phyloP scores from a whole-genome alignment of 2,329 filamentous ascomycete species.

The Neopestalotiopsis sp. region DNA sequence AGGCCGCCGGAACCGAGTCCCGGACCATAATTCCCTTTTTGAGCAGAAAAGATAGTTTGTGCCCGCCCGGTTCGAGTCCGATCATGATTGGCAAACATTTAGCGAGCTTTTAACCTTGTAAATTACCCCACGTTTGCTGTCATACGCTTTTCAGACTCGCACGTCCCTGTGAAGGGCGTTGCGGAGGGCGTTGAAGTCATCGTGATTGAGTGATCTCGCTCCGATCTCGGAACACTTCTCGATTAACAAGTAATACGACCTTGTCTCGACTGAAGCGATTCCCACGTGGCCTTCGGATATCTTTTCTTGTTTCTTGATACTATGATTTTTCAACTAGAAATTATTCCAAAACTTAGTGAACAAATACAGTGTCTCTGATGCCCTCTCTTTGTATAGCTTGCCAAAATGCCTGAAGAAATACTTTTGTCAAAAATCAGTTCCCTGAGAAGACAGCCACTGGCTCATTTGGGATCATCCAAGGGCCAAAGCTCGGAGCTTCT shows the following conservation, averaged over 20 bases:
- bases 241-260: neutral
- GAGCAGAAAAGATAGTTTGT: neutral
- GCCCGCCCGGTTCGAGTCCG: neutral
- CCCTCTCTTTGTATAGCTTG: neutral
- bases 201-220: neutral
- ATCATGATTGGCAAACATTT: neutral
- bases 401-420: neutral
- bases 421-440: neutral
- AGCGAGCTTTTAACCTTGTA: neutral
- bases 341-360: neutral
- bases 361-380: too few species aligned
- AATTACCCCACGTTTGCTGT: neutral
- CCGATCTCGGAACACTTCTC: neutral
- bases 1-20: neutral
- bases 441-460: neutral
- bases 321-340: neutral
- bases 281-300: neutral
- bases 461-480: neutral
- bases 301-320: neutral
- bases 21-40: neutral
- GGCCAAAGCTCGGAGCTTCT: neutral
- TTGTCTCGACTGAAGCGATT: neutral
- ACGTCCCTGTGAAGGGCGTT: neutral
- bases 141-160: neutral
- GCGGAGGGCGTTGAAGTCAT: neutral